Percentiles rank a stretch among this genome's conserved stretches.
Evolutionary conservation across 805 yeast genomes (phyloP).

Genomic region (Spathaspora hagerdaliae): DNA sequence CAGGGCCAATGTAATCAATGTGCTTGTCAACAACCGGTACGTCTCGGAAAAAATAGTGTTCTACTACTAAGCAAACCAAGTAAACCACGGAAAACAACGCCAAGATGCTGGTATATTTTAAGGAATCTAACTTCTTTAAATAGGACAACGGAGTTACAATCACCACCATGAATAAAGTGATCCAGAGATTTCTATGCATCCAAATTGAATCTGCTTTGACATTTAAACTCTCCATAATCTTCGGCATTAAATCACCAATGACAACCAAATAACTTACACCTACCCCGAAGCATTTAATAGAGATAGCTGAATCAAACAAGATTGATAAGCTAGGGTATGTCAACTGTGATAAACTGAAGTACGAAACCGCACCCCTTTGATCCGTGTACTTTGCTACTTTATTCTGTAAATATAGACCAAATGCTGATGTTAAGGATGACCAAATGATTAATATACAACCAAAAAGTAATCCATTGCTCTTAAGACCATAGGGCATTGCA

Average conservation of each 20-base stretch:
- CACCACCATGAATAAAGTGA: slow-evolving; percentile 45
- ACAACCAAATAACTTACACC: slow-evolving; percentile 67
- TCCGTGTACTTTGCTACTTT: slow-evolving; percentile 46
- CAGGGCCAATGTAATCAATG: slow-evolving; percentile 38
- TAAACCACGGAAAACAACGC: slow-evolving; percentile 67
- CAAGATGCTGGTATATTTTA: slow-evolving; percentile 67
- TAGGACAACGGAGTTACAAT: slow-evolving; percentile 63
- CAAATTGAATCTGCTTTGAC: slow-evolving; percentile 18
- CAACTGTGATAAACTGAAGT: slow-evolving; percentile 45
- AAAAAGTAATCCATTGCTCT: slow-evolving; percentile 42
- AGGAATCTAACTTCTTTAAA: slow-evolving; percentile 59
- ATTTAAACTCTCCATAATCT: slow-evolving; percentile 39
- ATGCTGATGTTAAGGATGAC: slow-evolving; percentile 46
- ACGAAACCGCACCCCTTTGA: slow-evolving; percentile 39
- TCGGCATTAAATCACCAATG: slow-evolving; percentile 74
- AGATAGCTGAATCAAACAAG: slow-evolving; percentile 71
- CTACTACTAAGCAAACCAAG: slow-evolving; percentile 51
- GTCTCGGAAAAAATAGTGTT: slow-evolving; percentile 38
- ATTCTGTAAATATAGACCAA: slow-evolving; percentile 63
- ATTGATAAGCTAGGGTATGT: slow-evolving; percentile 70
- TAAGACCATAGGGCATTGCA: slow-evolving; percentile 68
- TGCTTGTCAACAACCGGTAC: slow-evolving; percentile 11
- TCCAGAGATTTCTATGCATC: slow-evolving; percentile 47
- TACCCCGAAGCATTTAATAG: slow-evolving; percentile 77
- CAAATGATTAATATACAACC: slow-evolving; percentile 39